A percentile compares a stretch with the other conserved stretches of the same genome.
Evolutionary conservation across 23 red algal genomes (phyloP).

Genomic region (Gracilaria domingensis): DNA sequence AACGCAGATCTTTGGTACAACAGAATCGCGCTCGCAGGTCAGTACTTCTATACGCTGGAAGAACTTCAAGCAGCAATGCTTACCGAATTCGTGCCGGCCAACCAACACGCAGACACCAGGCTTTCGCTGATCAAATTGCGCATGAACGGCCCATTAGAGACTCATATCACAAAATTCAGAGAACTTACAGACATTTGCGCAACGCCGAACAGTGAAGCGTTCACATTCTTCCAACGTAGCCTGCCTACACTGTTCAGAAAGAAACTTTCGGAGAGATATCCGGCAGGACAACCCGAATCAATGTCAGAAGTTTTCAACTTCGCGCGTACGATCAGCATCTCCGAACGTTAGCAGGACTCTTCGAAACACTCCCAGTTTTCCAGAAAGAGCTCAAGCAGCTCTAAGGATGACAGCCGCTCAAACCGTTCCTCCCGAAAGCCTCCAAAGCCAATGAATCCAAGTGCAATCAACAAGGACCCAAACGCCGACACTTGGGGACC

Average conservation of each 20-base stretch:
- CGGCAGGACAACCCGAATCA: not conserved
- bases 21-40: not conserved
- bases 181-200: not conserved
- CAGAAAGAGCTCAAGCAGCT: not conserved
- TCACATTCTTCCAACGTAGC: not conserved
- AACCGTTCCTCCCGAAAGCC: not conserved
- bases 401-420: not conserved
- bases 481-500: constrained; percentile 12
- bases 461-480: not conserved
- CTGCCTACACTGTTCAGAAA: not conserved
- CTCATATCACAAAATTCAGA: not conserved
- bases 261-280: not conserved
- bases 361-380: not conserved
- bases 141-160: not conserved
- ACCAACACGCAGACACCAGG: not conserved
- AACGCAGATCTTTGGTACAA: not conserved
- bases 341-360: not conserved
- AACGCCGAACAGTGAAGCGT: not conserved
- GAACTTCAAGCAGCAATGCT: not conserved
- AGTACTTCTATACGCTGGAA: not conserved
- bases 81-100: not conserved
- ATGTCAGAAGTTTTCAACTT: constrained; percentile 13
- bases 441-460: not conserved
- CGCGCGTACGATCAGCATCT: not conserved
- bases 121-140: constrained; percentile 5